A percentile compares a stretch with the other conserved stretches of the same genome.
These are phyloP conservation scores for Phytophthora pistaciae DNA, from an alignment of 352 stramenopile genomes.

Conservation along the genomic window DNA sequence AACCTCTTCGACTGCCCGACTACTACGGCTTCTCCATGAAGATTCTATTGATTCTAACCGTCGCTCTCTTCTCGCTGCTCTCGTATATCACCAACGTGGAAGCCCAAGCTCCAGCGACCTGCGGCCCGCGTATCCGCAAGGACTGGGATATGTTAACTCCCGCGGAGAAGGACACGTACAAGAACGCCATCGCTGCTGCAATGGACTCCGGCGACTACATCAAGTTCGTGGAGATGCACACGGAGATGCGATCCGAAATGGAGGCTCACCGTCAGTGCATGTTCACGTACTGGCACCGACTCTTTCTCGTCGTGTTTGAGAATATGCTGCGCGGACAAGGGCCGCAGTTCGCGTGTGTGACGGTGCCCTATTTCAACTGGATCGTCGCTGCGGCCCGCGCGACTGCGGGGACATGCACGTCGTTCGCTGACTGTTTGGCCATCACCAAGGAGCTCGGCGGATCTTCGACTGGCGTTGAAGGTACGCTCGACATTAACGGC, in stretches of 20 bases:
- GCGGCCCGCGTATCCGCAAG: slow-evolving; percentile 48
- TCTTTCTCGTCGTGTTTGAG: slow-evolving; percentile 74
- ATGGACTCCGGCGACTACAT: slow-evolving; percentile 69
- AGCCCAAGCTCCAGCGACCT: slow-evolving; percentile 8
- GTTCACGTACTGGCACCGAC: slow-evolving; percentile 87
- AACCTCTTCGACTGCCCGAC: not conserved
- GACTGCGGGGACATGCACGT: slow-evolving; percentile 47
- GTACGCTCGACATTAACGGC: slow-evolving; percentile 56
- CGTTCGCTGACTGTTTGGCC: slow-evolving; percentile 53
- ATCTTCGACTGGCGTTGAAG: slow-evolving; percentile 23
- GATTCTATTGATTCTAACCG: slow-evolving; percentile 8
- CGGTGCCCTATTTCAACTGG: slow-evolving; percentile 86
- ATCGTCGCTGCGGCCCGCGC: slow-evolving; percentile 56
- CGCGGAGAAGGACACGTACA: slow-evolving; percentile 55
- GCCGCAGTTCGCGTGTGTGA: slow-evolving; percentile 66
- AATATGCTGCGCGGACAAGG: slow-evolving; percentile 84
- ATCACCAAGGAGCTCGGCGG: slow-evolving; percentile 56
- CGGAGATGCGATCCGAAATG: slow-evolving; percentile 51
- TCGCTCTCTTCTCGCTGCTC: slow-evolving; percentile 10
- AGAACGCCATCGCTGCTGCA: slow-evolving; percentile 46
- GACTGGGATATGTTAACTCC: slow-evolving; percentile 46
- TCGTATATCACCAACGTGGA: slow-evolving; percentile 4
- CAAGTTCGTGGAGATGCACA: slow-evolving; percentile 75
- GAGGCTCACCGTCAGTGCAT: slow-evolving; percentile 44
- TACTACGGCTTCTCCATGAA: slow-evolving; percentile 2